Evolutionary conservation across 2,329 filamentous ascomycete species (phyloP).

Genomic region (Hansfordia pulvinata): DNA sequence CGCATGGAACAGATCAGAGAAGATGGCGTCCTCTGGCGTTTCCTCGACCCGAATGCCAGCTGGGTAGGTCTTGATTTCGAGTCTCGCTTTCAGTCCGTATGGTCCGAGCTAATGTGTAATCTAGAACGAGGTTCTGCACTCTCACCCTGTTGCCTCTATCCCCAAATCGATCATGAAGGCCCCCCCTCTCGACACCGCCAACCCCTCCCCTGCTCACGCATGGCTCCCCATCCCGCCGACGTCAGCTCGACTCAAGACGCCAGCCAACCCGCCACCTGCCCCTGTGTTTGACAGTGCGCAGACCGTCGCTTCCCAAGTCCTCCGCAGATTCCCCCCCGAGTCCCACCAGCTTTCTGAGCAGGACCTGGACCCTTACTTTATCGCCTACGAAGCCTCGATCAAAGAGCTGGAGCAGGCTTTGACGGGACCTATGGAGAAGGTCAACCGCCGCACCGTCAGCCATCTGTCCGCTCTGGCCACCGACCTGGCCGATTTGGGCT

Average conservation of each 20-base stretch:
- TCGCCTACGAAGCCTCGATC: slow-evolving; percentile 81
- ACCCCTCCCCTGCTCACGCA: slow-evolving; percentile 73
- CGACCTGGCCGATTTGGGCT: slow-evolving; percentile 85
- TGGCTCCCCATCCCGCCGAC: slow-evolving; percentile 76
- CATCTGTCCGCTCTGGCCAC: slow-evolving; percentile 74
- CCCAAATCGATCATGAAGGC: slow-evolving; percentile 91
- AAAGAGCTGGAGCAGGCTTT: slow-evolving; percentile 82
- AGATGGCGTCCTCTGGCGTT: slow-evolving; percentile 95
- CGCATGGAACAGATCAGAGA: slow-evolving; percentile 84
- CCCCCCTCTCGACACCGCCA: slow-evolving; percentile 89
- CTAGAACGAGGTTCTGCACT: slow-evolving; percentile 87
- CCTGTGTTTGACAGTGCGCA: slow-evolving; percentile 21
- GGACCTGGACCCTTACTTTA: slow-evolving; percentile 91
- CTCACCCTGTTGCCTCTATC: slow-evolving; percentile 78
- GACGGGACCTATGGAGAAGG: slow-evolving; percentile 90
- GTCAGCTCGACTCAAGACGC: slow-evolving; percentile 72
- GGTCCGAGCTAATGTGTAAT: too few relatives aligned
- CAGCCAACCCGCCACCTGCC: slow-evolving; percentile 21
- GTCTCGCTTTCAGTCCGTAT: too few relatives aligned
- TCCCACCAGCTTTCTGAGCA: slow-evolving; percentile 67
- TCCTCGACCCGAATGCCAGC: slow-evolving; percentile 94
- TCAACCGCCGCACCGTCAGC: slow-evolving; percentile 77
- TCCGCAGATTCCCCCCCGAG: slow-evolving; percentile 72
- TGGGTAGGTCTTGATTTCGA: slow-evolving; percentile 62
- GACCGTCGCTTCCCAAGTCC: slow-evolving; percentile 38